Base-by-base conservation (phyloP, 345 rosid genomes). In the Salix viminalis region DNA sequence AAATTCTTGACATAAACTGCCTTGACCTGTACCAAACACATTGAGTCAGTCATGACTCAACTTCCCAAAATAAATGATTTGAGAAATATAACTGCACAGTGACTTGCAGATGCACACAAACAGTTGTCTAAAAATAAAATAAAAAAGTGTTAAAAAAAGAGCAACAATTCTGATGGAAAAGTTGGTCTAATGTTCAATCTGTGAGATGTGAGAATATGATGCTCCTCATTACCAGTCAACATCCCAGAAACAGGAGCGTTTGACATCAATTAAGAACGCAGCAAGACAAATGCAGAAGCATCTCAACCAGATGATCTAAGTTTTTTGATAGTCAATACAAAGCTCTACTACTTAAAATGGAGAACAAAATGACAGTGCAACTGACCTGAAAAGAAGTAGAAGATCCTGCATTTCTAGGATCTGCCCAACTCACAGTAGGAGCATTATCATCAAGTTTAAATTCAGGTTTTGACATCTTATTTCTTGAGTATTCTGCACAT, bases 321-420 rank as follows among this genome's bases (percentile, higher is more conserved):
- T 56, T 56, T 56, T 8, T 4, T 56, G 15, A 74, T 62, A 42
- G 8, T 11, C 39, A 73, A 62, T 16, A 7, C 28, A 72, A 72
- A 39, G 30, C 8, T 3, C 61, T 21, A 67, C 23, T 30, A 69
- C n/a, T 15, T 19, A 60, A 19, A 52, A 76, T 24, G 44, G 58
- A 24, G 26, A 24, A 24, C 26, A 24, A 24, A 24, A 24, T 2
- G 52, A 42, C 52, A 64, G 41, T 61, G 14, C 65, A 23, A 52
- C 44, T 32, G 50, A 81, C 84, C 84, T 81, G 84, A 39, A 81
- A 77, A 24, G 76, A 69, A 46, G 84, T 69, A 65, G 84, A 81
- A 69, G 81, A 74, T 50, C 84, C 84, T 16, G 84, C 84, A 81
- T 74, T 81, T 77, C 70, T 81, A 11, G 84, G 84, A 39, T 81